phyloP scores from a whole-genome alignment of 2,329 filamentous ascomycete genomes.

The Aspergillus intermedius region DNA sequence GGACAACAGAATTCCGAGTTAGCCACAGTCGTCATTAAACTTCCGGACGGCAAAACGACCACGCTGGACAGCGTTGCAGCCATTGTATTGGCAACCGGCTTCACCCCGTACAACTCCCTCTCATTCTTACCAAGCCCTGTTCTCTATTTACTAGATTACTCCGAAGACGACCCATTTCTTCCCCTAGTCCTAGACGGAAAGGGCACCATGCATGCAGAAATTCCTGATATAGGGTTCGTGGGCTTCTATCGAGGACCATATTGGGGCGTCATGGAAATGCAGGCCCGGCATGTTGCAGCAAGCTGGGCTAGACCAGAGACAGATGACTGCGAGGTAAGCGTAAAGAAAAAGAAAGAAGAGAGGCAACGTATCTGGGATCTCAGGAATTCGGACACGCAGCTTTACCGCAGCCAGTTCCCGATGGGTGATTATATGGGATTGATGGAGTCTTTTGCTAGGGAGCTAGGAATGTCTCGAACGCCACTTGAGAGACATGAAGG shows the following conservation, averaged over 20 bases:
- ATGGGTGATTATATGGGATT: slow-evolving; percentile 76
- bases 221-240: slow-evolving; percentile 67
- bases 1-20: neutral
- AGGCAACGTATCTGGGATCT: slow-evolving; percentile 19
- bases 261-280: slow-evolving; percentile 85
- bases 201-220: slow-evolving; percentile 53
- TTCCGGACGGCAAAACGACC: slow-evolving; percentile 28
- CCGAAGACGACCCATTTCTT: slow-evolving; percentile 48
- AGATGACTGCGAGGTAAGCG: slow-evolving; percentile 3
- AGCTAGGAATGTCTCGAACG: slow-evolving; percentile 48
- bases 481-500: slow-evolving; percentile 14
- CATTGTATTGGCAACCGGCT: slow-evolving; percentile 70
- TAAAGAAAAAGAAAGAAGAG: slow-evolving; percentile 19
- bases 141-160: slow-evolving; percentile 53
- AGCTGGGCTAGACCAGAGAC: slow-evolving; percentile 46
- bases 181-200: slow-evolving; percentile 63
- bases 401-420: slow-evolving; percentile 60
- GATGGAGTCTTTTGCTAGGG: slow-evolving; percentile 62
- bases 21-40: slow-evolving; percentile 31
- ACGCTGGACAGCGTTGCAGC: slow-evolving; percentile 55
- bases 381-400: slow-evolving; percentile 8
- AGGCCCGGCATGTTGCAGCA: slow-evolving; percentile 61
- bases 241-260: slow-evolving; percentile 80
- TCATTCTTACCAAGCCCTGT: slow-evolving; percentile 57
- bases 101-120: slow-evolving; percentile 58